A percentile compares a stretch with the other conserved stretches of the same genome.
Conservation (phyloP, 345 rosid species). For the Physaria fendleri region DNA sequence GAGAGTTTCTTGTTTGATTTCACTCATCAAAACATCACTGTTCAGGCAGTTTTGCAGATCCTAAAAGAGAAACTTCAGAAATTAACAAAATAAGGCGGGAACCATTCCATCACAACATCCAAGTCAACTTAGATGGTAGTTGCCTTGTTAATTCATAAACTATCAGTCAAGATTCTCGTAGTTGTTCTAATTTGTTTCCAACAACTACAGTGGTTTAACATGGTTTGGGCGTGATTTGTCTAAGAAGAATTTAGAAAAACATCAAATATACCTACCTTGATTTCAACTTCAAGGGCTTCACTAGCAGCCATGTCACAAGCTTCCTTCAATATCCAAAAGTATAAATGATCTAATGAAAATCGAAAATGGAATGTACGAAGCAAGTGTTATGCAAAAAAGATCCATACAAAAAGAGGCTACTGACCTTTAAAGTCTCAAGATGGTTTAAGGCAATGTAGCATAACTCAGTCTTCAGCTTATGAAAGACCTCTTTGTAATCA, state of each 20-base stretch:
- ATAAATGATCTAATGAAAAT: conserved; percentile 5
- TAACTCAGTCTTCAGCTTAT: conserved; percentile 57
- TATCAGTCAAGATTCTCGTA: neutral
- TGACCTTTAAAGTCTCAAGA: conserved; percentile 61
- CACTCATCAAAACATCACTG: conserved; percentile 27
- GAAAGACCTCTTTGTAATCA: conserved; percentile 48
- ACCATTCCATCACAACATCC: neutral
- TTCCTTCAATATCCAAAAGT: conserved; percentile 47
- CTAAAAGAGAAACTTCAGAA: conserved; percentile 37
- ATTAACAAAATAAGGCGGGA: neutral
- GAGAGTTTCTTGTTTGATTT: conserved; percentile 27
- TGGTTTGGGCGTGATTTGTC: too few species aligned
- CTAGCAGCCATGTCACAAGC: conserved; percentile 35
- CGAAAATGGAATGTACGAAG: neutral
- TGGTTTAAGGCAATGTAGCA: conserved; percentile 38
- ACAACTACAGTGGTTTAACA: neutral
- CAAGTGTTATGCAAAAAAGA: neutral
- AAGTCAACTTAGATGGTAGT: neutral
- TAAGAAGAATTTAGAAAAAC: neutral
- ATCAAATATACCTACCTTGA: conserved; percentile 48
- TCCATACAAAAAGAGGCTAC: conserved; percentile 13
- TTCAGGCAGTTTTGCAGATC: conserved; percentile 43
- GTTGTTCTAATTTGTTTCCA: neutral
- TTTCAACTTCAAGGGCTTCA: conserved; percentile 44
- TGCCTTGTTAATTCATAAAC: neutral